phyloP scores from a whole-genome alignment of 2,329 filamentous ascomycete genomes.

The Apiospora saccharicola region DNA sequence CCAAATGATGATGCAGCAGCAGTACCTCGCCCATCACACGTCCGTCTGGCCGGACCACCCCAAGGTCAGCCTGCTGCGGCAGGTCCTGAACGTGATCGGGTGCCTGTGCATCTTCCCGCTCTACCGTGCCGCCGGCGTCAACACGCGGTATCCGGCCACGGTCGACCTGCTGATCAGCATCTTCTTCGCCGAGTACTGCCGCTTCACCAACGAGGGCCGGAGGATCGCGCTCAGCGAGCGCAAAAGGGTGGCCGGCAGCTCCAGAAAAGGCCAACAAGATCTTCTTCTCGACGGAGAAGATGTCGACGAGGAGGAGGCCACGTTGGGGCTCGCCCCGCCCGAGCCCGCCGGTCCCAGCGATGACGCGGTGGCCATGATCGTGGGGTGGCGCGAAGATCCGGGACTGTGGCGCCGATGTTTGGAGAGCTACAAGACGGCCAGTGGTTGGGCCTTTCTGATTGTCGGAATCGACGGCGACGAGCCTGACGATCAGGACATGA shows the following conservation, averaged over 20 bases:
- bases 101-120: conserved; percentile 13
- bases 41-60: conserved; percentile 2
- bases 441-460: conserved; percentile 38
- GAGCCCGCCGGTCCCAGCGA: not conserved
- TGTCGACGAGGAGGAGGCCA: not conserved
- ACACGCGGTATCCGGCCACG: conserved; percentile 9
- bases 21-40: not conserved
- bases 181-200: conserved; percentile 19
- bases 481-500: conserved; percentile 40
- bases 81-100: not conserved
- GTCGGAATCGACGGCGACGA: conserved; percentile 42
- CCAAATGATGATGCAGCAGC: not conserved
- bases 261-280: not conserved
- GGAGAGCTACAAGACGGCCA: conserved; percentile 38
- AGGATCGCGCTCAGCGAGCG: not conserved
- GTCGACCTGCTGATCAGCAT: conserved; percentile 21
- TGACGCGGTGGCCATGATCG: conserved; percentile 29
- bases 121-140: not conserved
- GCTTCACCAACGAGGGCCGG: conserved; percentile 16
- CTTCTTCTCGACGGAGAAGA: not conserved
- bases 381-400: conserved; percentile 43
- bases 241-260: not conserved
- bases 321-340: not conserved
- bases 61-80: not conserved
- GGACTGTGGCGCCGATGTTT: conserved; percentile 38